Conservation (phyloP, 306 rosid species). For the Cyclanthera cordifolia region DNA sequence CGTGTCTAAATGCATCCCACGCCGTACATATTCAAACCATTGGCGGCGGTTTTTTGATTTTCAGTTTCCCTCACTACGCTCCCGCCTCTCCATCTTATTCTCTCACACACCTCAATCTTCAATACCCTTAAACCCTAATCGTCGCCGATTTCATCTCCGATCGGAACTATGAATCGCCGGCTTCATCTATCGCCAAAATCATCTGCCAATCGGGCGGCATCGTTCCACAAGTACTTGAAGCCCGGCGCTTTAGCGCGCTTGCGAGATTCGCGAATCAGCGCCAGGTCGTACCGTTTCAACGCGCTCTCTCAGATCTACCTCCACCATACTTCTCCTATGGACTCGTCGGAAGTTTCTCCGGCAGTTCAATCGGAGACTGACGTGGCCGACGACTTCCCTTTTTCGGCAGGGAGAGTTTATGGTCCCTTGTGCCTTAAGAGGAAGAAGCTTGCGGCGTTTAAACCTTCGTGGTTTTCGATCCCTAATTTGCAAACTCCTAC, state of each 20-base stretch:
- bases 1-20: neutral
- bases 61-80: constrained; percentile 5
- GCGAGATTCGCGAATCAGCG: constrained; percentile 15
- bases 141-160: neutral
- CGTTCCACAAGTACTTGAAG: constrained; percentile 61
- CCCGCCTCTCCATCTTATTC: neutral
- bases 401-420: constrained; percentile 29
- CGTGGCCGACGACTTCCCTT: constrained; percentile 30
- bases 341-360: constrained; percentile 19
- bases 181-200: constrained; percentile 17
- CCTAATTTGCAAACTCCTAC: neutral
- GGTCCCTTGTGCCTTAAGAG: constrained; percentile 59
- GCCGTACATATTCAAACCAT: neutral
- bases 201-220: constrained; percentile 16
- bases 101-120: neutral
- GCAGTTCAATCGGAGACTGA: constrained; percentile 15
- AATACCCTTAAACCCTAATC: constrained; percentile 1
- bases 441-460: constrained; percentile 53
- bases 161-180: constrained; percentile 41
- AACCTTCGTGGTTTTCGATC: neutral
- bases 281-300: constrained; percentile 1
- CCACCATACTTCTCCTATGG: constrained; percentile 20
- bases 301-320: constrained; percentile 27
- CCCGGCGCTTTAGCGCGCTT: constrained; percentile 73
- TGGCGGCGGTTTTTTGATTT: neutral